Conservation (phyloP, 148 eudicot genomes). For the Chenopodium berlandieri region DNA sequence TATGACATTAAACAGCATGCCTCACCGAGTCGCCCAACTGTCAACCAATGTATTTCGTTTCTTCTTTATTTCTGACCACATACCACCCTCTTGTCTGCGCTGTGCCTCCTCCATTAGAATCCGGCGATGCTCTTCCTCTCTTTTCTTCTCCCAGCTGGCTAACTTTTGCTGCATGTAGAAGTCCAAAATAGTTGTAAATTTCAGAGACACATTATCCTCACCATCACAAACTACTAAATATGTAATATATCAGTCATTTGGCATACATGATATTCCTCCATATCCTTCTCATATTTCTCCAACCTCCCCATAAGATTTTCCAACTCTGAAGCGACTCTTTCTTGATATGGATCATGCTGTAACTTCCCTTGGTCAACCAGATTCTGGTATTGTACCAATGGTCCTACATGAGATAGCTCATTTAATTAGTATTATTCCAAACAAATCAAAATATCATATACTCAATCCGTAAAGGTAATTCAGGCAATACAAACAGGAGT, state of each 20-base stretch:
- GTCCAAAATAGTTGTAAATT: slow-evolving; percentile 14
- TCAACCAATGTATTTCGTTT: slow-evolving; percentile 49
- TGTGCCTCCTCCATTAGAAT: slow-evolving; percentile 81
- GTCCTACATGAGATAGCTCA: slow-evolving; percentile 43
- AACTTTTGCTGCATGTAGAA: slow-evolving; percentile 49
- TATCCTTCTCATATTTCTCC: slow-evolving; percentile 73
- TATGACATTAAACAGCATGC: slow-evolving; percentile 14
- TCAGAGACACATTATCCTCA: background rate
- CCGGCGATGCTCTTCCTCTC: slow-evolving; percentile 68
- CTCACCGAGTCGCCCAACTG: slow-evolving; percentile 53
- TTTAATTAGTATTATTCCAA: background rate
- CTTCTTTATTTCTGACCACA: slow-evolving; percentile 46
- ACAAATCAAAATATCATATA: background rate
- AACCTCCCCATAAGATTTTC: slow-evolving; percentile 71
- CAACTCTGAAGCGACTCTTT: slow-evolving; percentile 72
- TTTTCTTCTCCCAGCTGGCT: slow-evolving; percentile 60
- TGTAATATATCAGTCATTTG: background rate
- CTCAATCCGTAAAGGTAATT: background rate
- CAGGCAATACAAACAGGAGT: background rate
- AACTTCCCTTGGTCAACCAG: slow-evolving; percentile 77
- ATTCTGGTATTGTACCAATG: slow-evolving; percentile 55
- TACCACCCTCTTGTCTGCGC: slow-evolving; percentile 52
- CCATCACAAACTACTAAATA: background rate
- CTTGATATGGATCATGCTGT: slow-evolving; percentile 81
- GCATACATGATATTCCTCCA: slow-evolving; percentile 79